Evolutionary conservation across 2,329 filamentous ascomycete species (phyloP), one percentile per base, ranked within the genome.

Genomic region (Tolypocladium amazonense): DNA sequence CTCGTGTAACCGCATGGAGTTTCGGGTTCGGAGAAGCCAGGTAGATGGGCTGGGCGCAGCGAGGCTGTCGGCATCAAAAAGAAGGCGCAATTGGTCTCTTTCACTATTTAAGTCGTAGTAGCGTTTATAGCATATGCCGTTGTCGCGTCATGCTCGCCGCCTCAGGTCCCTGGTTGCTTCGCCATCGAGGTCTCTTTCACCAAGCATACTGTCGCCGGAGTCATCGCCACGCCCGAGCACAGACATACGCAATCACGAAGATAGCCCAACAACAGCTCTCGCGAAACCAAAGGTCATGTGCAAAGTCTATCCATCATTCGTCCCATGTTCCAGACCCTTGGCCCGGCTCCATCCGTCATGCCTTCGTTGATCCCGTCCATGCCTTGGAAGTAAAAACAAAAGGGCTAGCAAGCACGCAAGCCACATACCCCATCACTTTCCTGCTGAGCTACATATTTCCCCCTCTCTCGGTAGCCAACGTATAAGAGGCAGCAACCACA

Each of bases 261-360:
- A 35, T 11, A 35, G 4, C 2, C 20, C 30, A 23, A 37, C 30
- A 54, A 30, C 50, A 23, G 30, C 50, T 27, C 30, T 23, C 18
- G 30, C 50, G 23, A 11, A 35, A 23, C 1, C 30, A 30, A 35
- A 54, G 30, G 25, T 58, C 38, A 60, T 59, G 59, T 62, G 62
- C 62, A 63, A 60, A 47, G 61, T 66, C 64, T 65, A 65, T 65
- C 64, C 64, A 65, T 65, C 57, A 45, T 52, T 47, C n/a, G 37
- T 56, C 39, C 15, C 50, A 20, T 54, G 30, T 54, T n/a, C 30
- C 30, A 37, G 18, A n/a, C 50, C 47, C 27, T 50, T n/a, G 53
- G 37, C 39, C 38, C 55, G 45, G 41, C 56, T 27, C 30, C 50
- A 33, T 58, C 30, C 33, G n/a, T 35, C 56, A 58, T 35, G 56